Base-by-base conservation (phyloP, 2,329 filamentous ascomycete genomes). In the Sporothrix brasiliensis region DNA sequence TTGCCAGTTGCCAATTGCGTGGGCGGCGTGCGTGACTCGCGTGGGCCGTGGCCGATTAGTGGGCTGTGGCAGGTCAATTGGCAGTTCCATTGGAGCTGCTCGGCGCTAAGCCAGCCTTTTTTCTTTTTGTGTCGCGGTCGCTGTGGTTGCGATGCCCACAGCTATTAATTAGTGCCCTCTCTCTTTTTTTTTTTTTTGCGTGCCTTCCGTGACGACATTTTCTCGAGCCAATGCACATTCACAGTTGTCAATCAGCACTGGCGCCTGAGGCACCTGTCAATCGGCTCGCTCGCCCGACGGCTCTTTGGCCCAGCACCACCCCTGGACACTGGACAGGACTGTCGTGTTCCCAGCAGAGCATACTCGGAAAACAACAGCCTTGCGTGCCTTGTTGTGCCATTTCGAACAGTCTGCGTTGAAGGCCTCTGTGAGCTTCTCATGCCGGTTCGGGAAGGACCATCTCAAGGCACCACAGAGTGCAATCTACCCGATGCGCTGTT, bases 11-110 rank as follows among this genome's bases (percentile, higher is more conserved):
- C 56, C 34, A 44, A 67, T 68, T 67, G 65, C 30, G 65, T 68
- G 34, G 53, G 53, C 67, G 53, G 67, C 61, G 24, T 21, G 52
- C 52, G 47, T 60, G 67, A 50, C 41, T 69, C 53, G 53, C 53
- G 67, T 47, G 41, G 41, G 13, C 41, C 41, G 41, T 44, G 41
- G 41, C 2, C 41, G 4, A 30, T 30, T 30, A 10, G 41, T 44
- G 50, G 30, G 30, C 19, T 10, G 30, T 67, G 14, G 47, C 14
- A 6, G 41, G 21, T 44, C 41, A 10, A 49, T 19, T 67, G 49
- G 63, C 14, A 6, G 41, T 39, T 44, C 41, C 3, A 49, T 19
- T 67, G 49, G 63, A 11, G 47, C 44, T 61, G n/a, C 27, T 21
- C 6, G 5, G 41, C 60, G 24, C 41, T 34, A 65, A 41, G 41